Evolutionary conservation across 495 filamentous ascomycete genomes (phyloP).

Genomic region (Neurospora sp.): DNA sequence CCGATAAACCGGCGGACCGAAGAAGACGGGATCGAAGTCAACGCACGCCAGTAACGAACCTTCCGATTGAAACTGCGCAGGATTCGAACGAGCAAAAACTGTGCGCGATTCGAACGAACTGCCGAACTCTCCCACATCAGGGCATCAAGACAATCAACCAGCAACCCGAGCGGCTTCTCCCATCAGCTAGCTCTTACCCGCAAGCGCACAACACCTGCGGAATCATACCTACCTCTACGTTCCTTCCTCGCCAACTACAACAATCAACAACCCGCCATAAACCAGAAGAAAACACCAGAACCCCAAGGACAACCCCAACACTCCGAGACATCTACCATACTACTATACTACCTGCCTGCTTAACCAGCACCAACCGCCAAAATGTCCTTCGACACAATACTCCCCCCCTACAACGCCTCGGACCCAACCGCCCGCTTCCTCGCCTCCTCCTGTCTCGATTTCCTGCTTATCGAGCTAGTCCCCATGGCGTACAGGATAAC

Average conservation of each 20-base stretch:
- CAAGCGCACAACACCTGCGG: not conserved
- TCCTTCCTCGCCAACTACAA: not conserved
- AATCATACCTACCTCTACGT: not conserved
- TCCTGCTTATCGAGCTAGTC: constrained; percentile 92
- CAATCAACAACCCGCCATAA: too few relatives aligned
- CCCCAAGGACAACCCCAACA: too few relatives aligned
- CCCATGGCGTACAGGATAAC: constrained; percentile 82
- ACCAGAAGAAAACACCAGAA: too few relatives aligned
- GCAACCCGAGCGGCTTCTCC: not conserved
- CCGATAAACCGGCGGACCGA: not conserved
- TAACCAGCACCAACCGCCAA: not conserved
- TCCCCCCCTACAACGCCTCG: constrained; percentile 58
- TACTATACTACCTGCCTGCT: too few relatives aligned
- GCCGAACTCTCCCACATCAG: not conserved
- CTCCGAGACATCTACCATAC: too few relatives aligned
- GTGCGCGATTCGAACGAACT: not conserved
- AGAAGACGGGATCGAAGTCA: not conserved
- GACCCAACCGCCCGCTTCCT: constrained; percentile 73
- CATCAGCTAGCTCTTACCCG: not conserved
- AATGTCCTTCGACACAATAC: constrained; percentile 73
- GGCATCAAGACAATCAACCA: not conserved
- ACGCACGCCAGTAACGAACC: not conserved
- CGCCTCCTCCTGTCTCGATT: constrained; percentile 73
- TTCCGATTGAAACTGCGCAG: not conserved
- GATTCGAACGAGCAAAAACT: not conserved